Evolutionary conservation across 495 filamentous ascomycete genomes (phyloP).

Genomic region (Xylaria nigripes): DNA sequence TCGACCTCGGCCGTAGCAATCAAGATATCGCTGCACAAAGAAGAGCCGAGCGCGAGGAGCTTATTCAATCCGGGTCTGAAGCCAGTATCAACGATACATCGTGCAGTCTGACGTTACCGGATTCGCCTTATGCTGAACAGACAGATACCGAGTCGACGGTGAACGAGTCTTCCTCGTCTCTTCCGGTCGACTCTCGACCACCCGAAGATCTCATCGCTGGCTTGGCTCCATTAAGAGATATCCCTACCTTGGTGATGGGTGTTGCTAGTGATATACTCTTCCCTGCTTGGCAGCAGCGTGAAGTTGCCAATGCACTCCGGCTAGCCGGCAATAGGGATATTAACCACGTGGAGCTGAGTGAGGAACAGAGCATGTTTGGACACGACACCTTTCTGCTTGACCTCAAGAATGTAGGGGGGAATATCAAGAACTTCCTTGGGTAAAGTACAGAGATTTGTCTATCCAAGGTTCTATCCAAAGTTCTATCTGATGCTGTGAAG

Average conservation of each 20-base stretch:
- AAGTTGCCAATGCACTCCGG: slow-evolving; percentile 79
- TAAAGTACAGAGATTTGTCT: slow-evolving; percentile 17
- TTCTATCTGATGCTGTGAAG: too few relatives aligned
- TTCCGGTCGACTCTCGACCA: slow-evolving; percentile 34
- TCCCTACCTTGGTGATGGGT: slow-evolving; percentile 79
- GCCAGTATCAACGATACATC: slow-evolving; percentile 30
- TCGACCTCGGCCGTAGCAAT: slow-evolving; percentile 72
- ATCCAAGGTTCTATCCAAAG: too few relatives aligned
- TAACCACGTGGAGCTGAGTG: slow-evolving; percentile 81
- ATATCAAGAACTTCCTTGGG: slow-evolving; percentile 66
- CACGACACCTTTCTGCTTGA: slow-evolving; percentile 97
- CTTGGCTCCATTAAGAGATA: slow-evolving; percentile 59
- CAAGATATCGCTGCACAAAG: slow-evolving; percentile 40
- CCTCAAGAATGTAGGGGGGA: slow-evolving; percentile 81
- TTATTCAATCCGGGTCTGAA: slow-evolving; percentile 21
- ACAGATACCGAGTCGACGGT: slow-evolving; percentile 39
- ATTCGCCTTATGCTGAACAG: slow-evolving; percentile 73
- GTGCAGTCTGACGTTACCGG: slow-evolving; percentile 81
- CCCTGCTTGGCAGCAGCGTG: slow-evolving; percentile 95
- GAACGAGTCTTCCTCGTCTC: slow-evolving; percentile 15
- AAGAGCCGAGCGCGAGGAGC: slow-evolving; percentile 28
- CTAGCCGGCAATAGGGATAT: slow-evolving; percentile 68
- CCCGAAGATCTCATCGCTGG: slow-evolving; percentile 74
- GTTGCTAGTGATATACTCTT: slow-evolving; percentile 96
- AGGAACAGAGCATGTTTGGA: slow-evolving; percentile 86